Evolutionary conservation across 306 rosid species (phyloP).

Genomic region (Oemleria cerasiformis): DNA sequence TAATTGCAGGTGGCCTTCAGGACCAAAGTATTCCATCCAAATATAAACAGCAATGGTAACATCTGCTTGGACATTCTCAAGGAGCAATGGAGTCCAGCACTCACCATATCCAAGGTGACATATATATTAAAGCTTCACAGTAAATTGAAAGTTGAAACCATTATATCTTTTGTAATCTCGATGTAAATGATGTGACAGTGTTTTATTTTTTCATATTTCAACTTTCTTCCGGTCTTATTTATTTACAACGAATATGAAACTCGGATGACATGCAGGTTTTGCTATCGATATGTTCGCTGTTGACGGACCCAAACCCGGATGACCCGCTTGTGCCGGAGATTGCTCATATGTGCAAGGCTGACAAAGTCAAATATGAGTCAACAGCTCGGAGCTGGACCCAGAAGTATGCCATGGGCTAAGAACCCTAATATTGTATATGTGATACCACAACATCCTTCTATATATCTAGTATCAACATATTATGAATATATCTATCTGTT

Average conservation of each 20-base stretch:
- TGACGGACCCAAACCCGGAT: slow-evolving; percentile 89
- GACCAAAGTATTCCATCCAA: slow-evolving; percentile 93
- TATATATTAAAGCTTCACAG: neutral
- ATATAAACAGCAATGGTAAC: slow-evolving; percentile 80
- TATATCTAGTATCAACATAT: no score
- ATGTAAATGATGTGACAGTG: neutral
- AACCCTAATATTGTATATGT: no score
- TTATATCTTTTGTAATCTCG: no score
- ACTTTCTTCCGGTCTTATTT: neutral
- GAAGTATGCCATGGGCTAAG: slow-evolving; percentile 76
- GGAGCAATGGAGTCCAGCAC: slow-evolving; percentile 99
- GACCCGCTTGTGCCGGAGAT: slow-evolving; percentile 94
- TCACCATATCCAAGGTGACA: slow-evolving; percentile 87
- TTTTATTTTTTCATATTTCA: neutral
- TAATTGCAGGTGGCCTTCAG: slow-evolving; percentile 76
- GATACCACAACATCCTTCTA: no score
- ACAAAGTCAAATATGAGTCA: slow-evolving; percentile 69
- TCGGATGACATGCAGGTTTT: slow-evolving; percentile 50
- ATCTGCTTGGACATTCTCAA: slow-evolving; percentile 90
- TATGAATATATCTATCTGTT: no score
- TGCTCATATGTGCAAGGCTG: slow-evolving; percentile 85
- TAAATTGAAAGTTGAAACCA: no score
- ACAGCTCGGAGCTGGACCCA: slow-evolving; percentile 94
- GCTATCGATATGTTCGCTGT: slow-evolving; percentile 78
- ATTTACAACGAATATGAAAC: neutral